phyloP scores from a whole-genome alignment of 352 stramenopile genomes.

The Globisporangium canariense region DNA sequence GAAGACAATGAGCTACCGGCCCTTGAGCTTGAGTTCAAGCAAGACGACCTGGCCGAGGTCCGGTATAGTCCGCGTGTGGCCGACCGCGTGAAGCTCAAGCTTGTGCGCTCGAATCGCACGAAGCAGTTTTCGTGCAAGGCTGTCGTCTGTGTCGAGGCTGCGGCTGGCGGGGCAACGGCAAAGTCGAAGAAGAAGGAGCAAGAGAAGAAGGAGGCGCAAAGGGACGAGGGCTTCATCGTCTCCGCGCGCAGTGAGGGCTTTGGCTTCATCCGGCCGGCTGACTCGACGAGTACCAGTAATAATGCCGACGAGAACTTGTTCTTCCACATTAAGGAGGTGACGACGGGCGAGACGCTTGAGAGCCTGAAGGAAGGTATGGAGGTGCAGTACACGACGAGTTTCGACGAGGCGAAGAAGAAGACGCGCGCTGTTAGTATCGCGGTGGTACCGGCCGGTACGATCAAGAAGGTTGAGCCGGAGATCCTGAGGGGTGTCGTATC shows the following conservation, averaged over 20 bases:
- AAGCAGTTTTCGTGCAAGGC: constrained; percentile 63
- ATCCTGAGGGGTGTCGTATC: constrained; percentile 48
- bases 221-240: constrained; percentile 60
- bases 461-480: constrained; percentile 41
- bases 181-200: constrained; percentile 25
- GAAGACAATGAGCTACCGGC: constrained; percentile 16
- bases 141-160: constrained; percentile 42
- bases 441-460: constrained; percentile 53
- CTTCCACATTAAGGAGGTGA: constrained; percentile 79
- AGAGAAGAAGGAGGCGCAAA: constrained; percentile 14
- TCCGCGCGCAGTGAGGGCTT: constrained; percentile 67
- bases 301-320: constrained; percentile 56
- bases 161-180: neutral
- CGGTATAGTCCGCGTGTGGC: constrained; percentile 62
- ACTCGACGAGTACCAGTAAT: constrained; percentile 5
- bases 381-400: constrained; percentile 51
- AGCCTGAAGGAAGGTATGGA: constrained; percentile 73
- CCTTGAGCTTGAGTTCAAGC: constrained; percentile 51
- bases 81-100: constrained; percentile 59
- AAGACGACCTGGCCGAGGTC: constrained; percentile 60
- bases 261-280: constrained; percentile 68
- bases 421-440: constrained; percentile 42
- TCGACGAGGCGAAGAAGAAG: constrained; percentile 79
- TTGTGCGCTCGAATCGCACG: constrained; percentile 57
- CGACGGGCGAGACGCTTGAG: constrained; percentile 39